Percentiles rank a stretch among this genome's conserved stretches.
These are phyloP conservation scores for Porcisia hertigi DNA, from an alignment of 208 protist species.

Conservation along the genomic window DNA sequence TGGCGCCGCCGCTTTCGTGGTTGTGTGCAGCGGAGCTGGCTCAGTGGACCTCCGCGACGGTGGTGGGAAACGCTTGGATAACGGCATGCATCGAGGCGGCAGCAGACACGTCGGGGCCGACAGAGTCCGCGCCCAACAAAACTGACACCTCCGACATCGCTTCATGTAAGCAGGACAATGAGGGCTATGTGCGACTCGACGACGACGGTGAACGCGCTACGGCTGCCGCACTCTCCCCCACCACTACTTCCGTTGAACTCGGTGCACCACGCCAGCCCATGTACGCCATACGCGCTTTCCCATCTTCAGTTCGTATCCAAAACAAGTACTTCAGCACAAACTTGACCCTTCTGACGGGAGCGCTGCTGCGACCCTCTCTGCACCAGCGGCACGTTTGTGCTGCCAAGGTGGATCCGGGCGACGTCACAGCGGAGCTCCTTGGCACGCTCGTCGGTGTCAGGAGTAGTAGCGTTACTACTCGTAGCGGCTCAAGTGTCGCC, in stretches of 20 bases:
- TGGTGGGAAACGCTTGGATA: conserved; percentile 17
- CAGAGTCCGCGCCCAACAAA: background rate
- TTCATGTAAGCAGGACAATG: background rate
- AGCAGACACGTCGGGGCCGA: background rate
- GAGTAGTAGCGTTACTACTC: background rate
- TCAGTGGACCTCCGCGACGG: conserved; percentile 25
- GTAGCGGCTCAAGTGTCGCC: background rate
- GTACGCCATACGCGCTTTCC: conserved; percentile 15
- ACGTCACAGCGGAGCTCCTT: background rate
- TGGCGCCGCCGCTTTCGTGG: conserved; percentile 24
- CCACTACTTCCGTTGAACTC: background rate
- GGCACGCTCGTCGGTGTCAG: background rate
- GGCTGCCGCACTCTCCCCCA: background rate
- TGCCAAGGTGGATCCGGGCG: background rate
- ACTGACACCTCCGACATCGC: background rate
- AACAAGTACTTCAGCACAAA: conserved; percentile 21
- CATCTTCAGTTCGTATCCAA: background rate
- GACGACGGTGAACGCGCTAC: background rate
- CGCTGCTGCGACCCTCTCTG: background rate
- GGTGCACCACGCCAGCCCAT: background rate
- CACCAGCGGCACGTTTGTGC: background rate
- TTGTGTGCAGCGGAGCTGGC: conserved; percentile 34
- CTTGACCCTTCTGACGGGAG: conserved; percentile 4
- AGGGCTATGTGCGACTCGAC: conserved; percentile 3
- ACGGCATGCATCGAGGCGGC: background rate